Evolutionary conservation across 1,284 basidiomycete species (phyloP).

Genomic region (Tausonia pullulans): DNA sequence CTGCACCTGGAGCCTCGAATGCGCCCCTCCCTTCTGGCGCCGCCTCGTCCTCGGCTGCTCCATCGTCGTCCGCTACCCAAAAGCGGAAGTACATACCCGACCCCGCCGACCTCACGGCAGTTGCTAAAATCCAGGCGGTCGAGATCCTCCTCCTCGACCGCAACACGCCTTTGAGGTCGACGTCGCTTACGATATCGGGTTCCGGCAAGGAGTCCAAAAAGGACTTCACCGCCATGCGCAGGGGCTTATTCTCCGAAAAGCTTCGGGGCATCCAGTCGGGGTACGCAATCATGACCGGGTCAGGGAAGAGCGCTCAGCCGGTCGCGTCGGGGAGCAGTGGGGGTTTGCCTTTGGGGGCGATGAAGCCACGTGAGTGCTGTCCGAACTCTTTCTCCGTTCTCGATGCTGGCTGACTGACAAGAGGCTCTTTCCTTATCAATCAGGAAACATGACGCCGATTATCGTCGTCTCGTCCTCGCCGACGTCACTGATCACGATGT

Average conservation of each 20-base stretch:
- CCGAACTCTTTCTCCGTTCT: background rate
- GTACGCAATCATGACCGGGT: too few species aligned
- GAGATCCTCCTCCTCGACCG: slow-evolving; percentile 31
- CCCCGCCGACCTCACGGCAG: slow-evolving; percentile 61
- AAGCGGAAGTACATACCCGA: slow-evolving; percentile 74
- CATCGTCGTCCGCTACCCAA: slow-evolving; percentile 35
- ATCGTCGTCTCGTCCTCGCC: slow-evolving; percentile 94
- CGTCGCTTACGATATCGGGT: slow-evolving; percentile 11
- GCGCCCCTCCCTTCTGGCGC: background rate
- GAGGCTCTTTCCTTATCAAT: too few species aligned
- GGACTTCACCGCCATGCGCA: slow-evolving; percentile 14
- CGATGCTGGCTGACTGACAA: background rate
- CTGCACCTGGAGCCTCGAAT: background rate
- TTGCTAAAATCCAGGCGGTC: slow-evolving; percentile 47
- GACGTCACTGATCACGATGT: slow-evolving; percentile 90
- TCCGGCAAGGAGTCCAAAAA: slow-evolving; percentile 9
- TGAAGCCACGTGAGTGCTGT: slow-evolving; percentile 7
- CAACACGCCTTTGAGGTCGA: slow-evolving; percentile 29
- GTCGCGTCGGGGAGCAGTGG: too few species aligned
- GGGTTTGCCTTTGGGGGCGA: background rate
- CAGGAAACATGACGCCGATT: slow-evolving; percentile 52
- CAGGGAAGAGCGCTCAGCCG: background rate
- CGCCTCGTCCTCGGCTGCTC: background rate
- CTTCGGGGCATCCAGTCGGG: background rate
- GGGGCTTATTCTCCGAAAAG: slow-evolving; percentile 10